Percentiles rank a stretch among this genome's conserved stretches.
These are phyloP conservation scores for cucumber (Cucumis sativus) DNA, from an alignment of 306 rosid species.

Conservation along the genomic window DNA sequence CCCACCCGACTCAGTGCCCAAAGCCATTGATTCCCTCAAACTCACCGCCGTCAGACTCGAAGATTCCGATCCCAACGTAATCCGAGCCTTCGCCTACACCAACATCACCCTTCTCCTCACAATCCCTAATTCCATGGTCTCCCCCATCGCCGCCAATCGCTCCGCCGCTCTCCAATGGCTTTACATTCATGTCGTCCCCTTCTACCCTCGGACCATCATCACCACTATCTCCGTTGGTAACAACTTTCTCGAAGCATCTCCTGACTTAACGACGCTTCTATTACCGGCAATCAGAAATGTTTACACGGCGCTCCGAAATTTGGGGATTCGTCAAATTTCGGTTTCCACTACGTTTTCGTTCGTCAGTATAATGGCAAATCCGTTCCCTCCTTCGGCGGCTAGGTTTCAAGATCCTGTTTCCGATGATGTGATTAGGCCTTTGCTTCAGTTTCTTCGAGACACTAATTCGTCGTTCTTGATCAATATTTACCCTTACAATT, in stretches of 20 bases:
- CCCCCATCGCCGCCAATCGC: slow-evolving; percentile 53
- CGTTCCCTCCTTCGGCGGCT: slow-evolving; percentile 79
- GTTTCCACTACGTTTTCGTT: slow-evolving; percentile 81
- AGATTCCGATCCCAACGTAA: slow-evolving; percentile 39
- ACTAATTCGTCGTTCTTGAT: slow-evolving; percentile 80
- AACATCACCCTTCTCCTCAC: slow-evolving; percentile 56
- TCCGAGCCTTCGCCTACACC: slow-evolving; percentile 55
- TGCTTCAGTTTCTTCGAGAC: slow-evolving; percentile 58
- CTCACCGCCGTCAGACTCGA: slow-evolving; percentile 45
- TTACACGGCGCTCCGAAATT: slow-evolving; percentile 43
- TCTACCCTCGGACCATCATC: slow-evolving; percentile 75
- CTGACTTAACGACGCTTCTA: slow-evolving; percentile 21
- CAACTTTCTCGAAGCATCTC: slow-evolving; percentile 35
- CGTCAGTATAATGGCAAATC: slow-evolving; percentile 23
- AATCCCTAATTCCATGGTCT: slow-evolving; percentile 48
- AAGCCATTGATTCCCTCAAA: slow-evolving; percentile 24
- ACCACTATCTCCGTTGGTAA: slow-evolving; percentile 72
- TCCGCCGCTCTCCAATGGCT: slow-evolving; percentile 57
- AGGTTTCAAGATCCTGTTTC: slow-evolving; percentile 31
- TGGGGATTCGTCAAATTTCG: slow-evolving; percentile 53
- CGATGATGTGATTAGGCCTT: slow-evolving; percentile 24
- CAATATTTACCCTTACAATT: slow-evolving; percentile 69
- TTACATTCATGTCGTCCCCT: slow-evolving; percentile 54
- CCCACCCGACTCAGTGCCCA: slow-evolving; percentile 13
- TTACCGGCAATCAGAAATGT: slow-evolving; percentile 63